Evolutionary conservation across 306 rosid species (phyloP).

Genomic region (Prunus mume): DNA sequence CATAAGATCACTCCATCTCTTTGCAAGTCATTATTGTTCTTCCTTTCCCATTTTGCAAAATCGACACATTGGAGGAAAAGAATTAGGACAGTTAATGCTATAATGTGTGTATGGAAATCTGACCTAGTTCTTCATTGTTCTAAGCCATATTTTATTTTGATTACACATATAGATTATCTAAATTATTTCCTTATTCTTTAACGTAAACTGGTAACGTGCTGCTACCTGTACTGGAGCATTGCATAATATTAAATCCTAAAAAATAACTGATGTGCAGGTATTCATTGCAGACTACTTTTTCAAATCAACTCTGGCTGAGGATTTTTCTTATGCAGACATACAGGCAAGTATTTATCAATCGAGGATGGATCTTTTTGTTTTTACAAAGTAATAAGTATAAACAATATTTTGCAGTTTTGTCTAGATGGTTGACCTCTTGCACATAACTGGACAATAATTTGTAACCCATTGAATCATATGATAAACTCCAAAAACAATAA

Average conservation of each 20-base stretch:
- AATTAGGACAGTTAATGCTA: not conserved
- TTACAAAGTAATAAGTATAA: not conserved
- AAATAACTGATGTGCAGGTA: constrained; percentile 51
- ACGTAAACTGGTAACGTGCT: not conserved
- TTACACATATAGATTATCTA: not conserved
- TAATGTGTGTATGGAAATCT: not conserved
- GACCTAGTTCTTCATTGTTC: not conserved
- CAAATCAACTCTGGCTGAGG: constrained; percentile 71
- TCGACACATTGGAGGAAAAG: not conserved
- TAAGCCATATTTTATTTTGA: not conserved
- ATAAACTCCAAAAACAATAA: not conserved
- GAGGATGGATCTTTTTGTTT: constrained; percentile 2
- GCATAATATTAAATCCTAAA: constrained; percentile 11
- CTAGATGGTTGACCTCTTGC: not conserved
- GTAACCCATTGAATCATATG: not conserved
- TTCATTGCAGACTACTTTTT: constrained; percentile 81
- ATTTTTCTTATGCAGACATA: constrained; percentile 68
- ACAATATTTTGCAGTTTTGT: not conserved
- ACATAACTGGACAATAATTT: not conserved
- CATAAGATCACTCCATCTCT: not conserved
- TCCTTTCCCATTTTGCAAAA: not conserved
- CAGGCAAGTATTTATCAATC: constrained; percentile 43
- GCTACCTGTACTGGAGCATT: constrained; percentile 1
- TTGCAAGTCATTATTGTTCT: not conserved
- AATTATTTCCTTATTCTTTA: not conserved